These are phyloP conservation scores for Tuber brumale DNA, from an alignment of 495 filamentous ascomycete genomes.

Conservation along the genomic window DNA sequence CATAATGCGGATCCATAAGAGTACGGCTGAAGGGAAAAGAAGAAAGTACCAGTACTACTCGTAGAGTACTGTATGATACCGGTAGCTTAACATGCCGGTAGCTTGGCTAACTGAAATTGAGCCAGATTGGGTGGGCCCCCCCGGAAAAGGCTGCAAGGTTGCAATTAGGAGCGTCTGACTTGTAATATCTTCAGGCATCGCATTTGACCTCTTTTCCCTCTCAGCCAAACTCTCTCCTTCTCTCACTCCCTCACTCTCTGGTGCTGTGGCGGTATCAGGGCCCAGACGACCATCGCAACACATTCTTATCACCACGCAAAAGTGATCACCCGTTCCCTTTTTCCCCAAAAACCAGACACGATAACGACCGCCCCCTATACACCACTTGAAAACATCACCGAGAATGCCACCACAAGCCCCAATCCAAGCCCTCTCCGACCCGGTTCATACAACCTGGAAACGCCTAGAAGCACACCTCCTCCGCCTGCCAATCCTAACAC, in stretches of 20 bases:
- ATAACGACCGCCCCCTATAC: conserved; percentile 7
- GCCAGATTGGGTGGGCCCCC: neutral
- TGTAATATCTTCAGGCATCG: neutral
- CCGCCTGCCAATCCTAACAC: conserved; percentile 82
- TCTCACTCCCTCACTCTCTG: too few species aligned
- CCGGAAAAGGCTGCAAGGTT: neutral
- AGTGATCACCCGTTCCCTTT: neutral
- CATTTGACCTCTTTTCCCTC: neutral
- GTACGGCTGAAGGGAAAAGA: neutral
- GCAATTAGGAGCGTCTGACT: neutral
- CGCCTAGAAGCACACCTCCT: conserved; percentile 58
- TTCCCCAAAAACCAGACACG: neutral
- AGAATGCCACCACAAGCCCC: conserved; percentile 25
- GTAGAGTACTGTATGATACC: too few species aligned
- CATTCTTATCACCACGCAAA: neutral
- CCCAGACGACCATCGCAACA: neutral
- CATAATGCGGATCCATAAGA: neutral
- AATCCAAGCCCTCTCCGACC: conserved; percentile 11
- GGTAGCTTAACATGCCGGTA: neutral
- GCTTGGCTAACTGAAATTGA: neutral
- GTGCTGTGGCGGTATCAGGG: neutral
- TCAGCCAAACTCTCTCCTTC: neutral
- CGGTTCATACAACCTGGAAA: conserved; percentile 19
- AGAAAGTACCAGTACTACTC: too few species aligned
- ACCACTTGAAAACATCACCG: conserved; percentile 4